Evolutionary conservation across 176 grass and related monocot genomes (phyloP).

Genomic region (Elymus sibiricus): DNA sequence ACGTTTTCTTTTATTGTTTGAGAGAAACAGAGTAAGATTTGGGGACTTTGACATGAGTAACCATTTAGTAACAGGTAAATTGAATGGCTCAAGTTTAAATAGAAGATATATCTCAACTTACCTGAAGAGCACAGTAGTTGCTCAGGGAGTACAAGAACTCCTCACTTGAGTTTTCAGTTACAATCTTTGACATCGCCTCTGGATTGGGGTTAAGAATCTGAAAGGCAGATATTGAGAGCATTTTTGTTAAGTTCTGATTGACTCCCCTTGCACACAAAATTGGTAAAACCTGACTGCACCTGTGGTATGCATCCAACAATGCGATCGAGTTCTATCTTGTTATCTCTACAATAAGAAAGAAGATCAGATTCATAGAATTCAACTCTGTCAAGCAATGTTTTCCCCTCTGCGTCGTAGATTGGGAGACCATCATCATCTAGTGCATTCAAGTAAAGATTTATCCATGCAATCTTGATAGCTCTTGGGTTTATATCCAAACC

Average conservation of each 20-base stretch:
- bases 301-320: constrained; percentile 99
- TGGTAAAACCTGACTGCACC: constrained; percentile 40
- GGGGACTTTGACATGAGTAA: background rate
- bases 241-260: background rate
- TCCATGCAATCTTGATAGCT: constrained; percentile 97
- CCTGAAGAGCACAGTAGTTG: constrained; percentile 99
- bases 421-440: constrained; percentile 75
- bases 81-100: background rate
- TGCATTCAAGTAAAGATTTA: constrained; percentile 96
- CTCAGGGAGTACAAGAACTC: constrained; percentile 94
- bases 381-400: constrained; percentile 90
- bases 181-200: constrained; percentile 96
- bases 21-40: no score
- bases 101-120: constrained; percentile 33
- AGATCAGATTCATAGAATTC: constrained; percentile 99
- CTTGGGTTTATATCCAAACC: constrained; percentile 98
- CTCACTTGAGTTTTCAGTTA: constrained; percentile 94
- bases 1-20: background rate
- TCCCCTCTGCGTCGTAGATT: constrained; percentile 76
- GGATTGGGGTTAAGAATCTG: constrained; percentile 99
- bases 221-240: constrained; percentile 2
- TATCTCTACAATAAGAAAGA: constrained; percentile 88
- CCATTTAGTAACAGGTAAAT: constrained; percentile 24
- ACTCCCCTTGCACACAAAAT: constrained; percentile 3
- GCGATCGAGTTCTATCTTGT: constrained; percentile 90